A percentile compares a stretch with the other conserved stretches of the same genome.
Evolutionary conservation across 78 protist species (phyloP).

Genomic region (Polysphondylium violaceum): DNA sequence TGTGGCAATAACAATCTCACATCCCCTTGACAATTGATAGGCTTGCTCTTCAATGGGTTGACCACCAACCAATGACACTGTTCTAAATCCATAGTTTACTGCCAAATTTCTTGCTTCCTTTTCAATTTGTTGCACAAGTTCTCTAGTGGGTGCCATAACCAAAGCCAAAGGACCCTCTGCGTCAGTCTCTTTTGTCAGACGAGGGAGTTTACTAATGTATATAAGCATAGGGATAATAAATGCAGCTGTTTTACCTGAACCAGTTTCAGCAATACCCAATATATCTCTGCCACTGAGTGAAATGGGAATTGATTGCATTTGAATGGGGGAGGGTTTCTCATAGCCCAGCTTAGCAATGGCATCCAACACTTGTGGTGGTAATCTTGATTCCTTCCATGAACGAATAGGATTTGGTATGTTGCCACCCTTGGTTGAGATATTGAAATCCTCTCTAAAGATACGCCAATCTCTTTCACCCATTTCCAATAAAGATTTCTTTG

Average conservation of each 20-base stretch:
- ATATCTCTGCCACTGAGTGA: slow-evolving; percentile 88
- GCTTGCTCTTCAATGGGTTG: slow-evolving; percentile 82
- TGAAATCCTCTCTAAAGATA: slow-evolving; percentile 96
- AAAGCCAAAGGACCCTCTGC: slow-evolving; percentile 91
- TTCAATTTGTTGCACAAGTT: slow-evolving; percentile 92
- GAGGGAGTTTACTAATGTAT: slow-evolving; percentile 76
- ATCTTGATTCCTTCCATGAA: slow-evolving; percentile 64
- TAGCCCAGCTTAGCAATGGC: slow-evolving; percentile 84
- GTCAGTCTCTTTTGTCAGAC: slow-evolving; percentile 42
- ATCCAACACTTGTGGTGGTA: slow-evolving; percentile 54
- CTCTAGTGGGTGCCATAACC: slow-evolving; percentile 91
- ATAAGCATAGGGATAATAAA: slow-evolving; percentile 89
- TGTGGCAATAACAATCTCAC: slow-evolving; percentile 92
- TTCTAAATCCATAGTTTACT: slow-evolving; percentile 64
- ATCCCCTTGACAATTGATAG: slow-evolving; percentile 84
- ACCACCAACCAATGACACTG: slow-evolving; percentile 93
- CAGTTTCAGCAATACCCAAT: slow-evolving; percentile 93
- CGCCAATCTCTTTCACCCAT: slow-evolving; percentile 99
- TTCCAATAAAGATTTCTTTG: slow-evolving; percentile 88
- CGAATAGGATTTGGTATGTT: slow-evolving; percentile 85
- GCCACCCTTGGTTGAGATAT: slow-evolving; percentile 91
- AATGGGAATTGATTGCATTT: slow-evolving; percentile 90
- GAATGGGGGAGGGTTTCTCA: slow-evolving; percentile 93
- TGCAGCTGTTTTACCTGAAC: slow-evolving; percentile 94
- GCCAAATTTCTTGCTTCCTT: slow-evolving; percentile 83